Conservation (phyloP, 2,329 filamentous ascomycete genomes). For the Talaromyces sp. region DNA sequence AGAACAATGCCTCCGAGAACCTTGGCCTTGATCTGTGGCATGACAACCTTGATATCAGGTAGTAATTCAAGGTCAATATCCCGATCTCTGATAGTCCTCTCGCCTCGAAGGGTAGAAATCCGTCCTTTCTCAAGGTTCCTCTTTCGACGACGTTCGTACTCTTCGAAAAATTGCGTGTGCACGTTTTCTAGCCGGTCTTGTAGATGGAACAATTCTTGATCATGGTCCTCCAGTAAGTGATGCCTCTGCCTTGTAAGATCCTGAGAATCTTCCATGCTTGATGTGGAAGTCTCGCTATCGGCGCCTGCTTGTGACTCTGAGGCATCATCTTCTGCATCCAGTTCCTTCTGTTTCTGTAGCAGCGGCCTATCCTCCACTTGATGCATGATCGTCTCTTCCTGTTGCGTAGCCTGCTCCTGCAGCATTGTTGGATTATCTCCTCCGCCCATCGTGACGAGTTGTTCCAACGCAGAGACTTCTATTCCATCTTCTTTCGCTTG, state of each 20-base stretch:
- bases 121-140: constrained; percentile 44
- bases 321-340: constrained; percentile 79
- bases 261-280: constrained; percentile 42
- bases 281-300: constrained; percentile 45
- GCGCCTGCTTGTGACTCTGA: constrained; percentile 50
- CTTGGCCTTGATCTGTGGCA: constrained; percentile 74
- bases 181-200: constrained; percentile 73
- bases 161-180: constrained; percentile 77
- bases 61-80: constrained; percentile 60
- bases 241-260: constrained; percentile 56
- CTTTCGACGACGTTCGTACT: constrained; percentile 64
- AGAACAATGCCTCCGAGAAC: constrained; percentile 74
- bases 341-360: constrained; percentile 84
- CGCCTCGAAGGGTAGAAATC: constrained; percentile 52
- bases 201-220: constrained; percentile 75
- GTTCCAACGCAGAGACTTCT: constrained; percentile 64
- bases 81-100: constrained; percentile 45
- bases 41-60: constrained; percentile 82
- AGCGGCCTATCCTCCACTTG: constrained; percentile 87
- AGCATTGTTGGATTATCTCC: constrained; percentile 67
- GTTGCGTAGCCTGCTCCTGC: constrained; percentile 75
- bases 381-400: constrained; percentile 82
- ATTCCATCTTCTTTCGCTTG: constrained; percentile 26
- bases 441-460: constrained; percentile 72
- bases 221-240: constrained; percentile 82